These are phyloP conservation scores for Alternaria hordeiaustralica DNA, from an alignment of 2,329 filamentous ascomycete species.

Conservation along the genomic window DNA sequence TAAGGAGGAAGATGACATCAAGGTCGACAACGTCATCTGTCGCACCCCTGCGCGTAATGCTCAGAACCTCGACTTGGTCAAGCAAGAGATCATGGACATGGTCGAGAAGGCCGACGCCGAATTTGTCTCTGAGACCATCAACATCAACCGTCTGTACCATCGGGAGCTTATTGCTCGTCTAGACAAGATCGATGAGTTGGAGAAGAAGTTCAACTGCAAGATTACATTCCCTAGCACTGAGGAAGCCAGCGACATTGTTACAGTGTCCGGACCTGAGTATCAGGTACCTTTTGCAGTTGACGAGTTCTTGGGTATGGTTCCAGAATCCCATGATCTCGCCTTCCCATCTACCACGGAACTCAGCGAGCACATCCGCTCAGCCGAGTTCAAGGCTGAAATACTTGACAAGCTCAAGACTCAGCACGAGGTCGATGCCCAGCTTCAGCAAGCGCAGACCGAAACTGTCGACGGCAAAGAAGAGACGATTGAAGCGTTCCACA, in stretches of 20 bases:
- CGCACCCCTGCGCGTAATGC: slow-evolving; percentile 96
- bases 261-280: slow-evolving; percentile 95
- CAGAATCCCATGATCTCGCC: slow-evolving; percentile 90
- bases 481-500: slow-evolving; percentile 54
- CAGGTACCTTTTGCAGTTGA: slow-evolving; percentile 97
- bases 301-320: slow-evolving; percentile 96
- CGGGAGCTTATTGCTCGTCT: slow-evolving; percentile 90
- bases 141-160: slow-evolving; percentile 93
- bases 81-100: slow-evolving; percentile 99
- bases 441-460: slow-evolving; percentile 61
- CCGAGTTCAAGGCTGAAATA: slow-evolving; percentile 80
- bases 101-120: slow-evolving; percentile 97
- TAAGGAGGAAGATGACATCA: slow-evolving; percentile 96
- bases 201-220: slow-evolving; percentile 99
- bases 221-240: slow-evolving; percentile 98
- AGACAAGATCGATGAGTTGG: slow-evolving; percentile 87
- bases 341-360: slow-evolving; percentile 78
- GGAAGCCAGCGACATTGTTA: slow-evolving; percentile 94
- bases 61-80: slow-evolving; percentile 94
- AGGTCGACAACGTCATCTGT: slow-evolving; percentile 98
- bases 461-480: slow-evolving; percentile 51
- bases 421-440: slow-evolving; percentile 86
- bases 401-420: slow-evolving; percentile 85
- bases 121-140: slow-evolving; percentile 91
- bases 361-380: slow-evolving; percentile 80